phyloP scores from a whole-genome alignment of 768 basidiomycete species.

The Amylocystis lapponica region DNA sequence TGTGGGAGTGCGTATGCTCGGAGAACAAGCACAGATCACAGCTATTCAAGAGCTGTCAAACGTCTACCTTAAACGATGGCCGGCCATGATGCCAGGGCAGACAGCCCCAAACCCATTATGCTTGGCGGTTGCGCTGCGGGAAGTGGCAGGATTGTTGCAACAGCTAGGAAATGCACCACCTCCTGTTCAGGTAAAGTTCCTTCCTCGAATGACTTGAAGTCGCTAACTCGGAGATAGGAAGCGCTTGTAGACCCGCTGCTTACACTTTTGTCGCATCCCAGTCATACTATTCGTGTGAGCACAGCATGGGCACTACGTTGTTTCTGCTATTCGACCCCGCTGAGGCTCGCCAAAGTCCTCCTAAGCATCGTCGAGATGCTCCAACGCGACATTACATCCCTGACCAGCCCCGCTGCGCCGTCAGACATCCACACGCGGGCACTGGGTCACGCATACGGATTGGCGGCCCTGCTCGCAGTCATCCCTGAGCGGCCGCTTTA shows the following conservation, averaged over 20 bases:
- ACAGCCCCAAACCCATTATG: conserved; percentile 59
- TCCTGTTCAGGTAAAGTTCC: conserved; percentile 62
- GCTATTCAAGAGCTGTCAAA: conserved; percentile 85
- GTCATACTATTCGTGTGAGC: conserved; percentile 78
- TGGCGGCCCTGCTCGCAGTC: conserved; percentile 81
- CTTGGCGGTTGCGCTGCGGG: conserved; percentile 69
- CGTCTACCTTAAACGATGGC: conserved; percentile 86
- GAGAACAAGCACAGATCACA: conserved; percentile 89
- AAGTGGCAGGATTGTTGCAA: conserved; percentile 80
- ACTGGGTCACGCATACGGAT: conserved; percentile 85
- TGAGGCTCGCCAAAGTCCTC: conserved; percentile 76
- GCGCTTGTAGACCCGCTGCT: conserved; percentile 81
- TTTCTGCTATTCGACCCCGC: conserved; percentile 87
- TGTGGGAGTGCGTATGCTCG: conserved; percentile 82
- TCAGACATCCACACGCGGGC: conserved; percentile 67
- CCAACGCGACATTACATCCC: conserved; percentile 72
- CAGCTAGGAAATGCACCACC: conserved; percentile 91
- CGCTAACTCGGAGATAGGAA: conserved; percentile 36
- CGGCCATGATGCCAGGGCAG: conserved; percentile 86
- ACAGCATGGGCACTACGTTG: conserved; percentile 85
- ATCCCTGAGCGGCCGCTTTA: conserved; percentile 88
- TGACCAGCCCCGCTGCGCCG: conserved; percentile 66
- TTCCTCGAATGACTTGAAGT: neutral
- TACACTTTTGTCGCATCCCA: conserved; percentile 81
- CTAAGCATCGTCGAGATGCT: conserved; percentile 74